Percentiles rank a stretch among this genome's conserved stretches.
These are phyloP conservation scores for Jaltomata sinuosa DNA, from an alignment of 257 asterid species.

Conservation along the genomic window DNA sequence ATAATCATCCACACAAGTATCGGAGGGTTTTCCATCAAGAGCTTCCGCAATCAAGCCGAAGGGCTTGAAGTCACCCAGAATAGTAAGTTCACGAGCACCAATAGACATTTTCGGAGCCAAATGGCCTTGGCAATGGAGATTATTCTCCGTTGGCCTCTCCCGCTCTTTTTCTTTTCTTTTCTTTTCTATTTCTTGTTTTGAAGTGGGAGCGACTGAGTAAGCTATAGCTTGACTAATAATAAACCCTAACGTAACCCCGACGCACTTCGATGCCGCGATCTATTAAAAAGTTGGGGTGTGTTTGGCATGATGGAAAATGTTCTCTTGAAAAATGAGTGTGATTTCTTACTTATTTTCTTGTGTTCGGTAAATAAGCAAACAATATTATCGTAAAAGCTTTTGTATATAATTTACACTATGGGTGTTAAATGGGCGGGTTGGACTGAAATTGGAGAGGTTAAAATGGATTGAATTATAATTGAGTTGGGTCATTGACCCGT, in stretches of 20 bases:
- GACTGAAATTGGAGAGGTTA: no score
- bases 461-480: no score
- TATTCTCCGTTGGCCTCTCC: conserved; percentile 10
- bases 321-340: no score
- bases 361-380: no score
- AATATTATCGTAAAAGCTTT: no score
- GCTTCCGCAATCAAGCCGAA: conserved; percentile 71
- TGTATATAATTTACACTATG: no score
- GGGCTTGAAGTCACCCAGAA: conserved; percentile 61
- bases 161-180: conserved; percentile 21
- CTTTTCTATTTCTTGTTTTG: not conserved
- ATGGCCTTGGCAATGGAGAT: not conserved
- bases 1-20: conserved; percentile 28
- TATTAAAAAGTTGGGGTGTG: no score
- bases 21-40: conserved; percentile 45
- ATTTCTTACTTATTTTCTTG: no score
- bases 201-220: not conserved
- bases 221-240: not conserved
- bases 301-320: no score
- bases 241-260: not conserved
- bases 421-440: no score
- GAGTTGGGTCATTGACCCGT: no score
- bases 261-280: not conserved
- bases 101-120: conserved; percentile 27
- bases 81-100: conserved; percentile 60